Evolutionary conservation across 1,139 yeast species (phyloP), one percentile per base, ranked within the genome.

Genomic region (Suhomyces taliae): DNA sequence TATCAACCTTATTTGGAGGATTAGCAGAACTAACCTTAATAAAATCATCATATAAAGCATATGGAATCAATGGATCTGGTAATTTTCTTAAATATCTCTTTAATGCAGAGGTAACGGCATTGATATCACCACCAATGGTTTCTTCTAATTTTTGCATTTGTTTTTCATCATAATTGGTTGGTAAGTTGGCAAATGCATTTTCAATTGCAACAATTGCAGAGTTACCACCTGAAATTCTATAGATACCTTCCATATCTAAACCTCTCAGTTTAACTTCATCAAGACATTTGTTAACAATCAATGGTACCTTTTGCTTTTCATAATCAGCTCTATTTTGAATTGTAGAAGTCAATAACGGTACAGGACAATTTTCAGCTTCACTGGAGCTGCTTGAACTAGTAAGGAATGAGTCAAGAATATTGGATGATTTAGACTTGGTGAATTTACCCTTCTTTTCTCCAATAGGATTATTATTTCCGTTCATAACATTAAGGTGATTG

Each of bases 161-260:
- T 57, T 65, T 70, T 6, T 69, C 75, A 50, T 72, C 78, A 15
- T 59, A 58, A 40, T 57, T 61, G 3, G 65, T 53, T 1, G 64
- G 53, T 15, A 67, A 53, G 27, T 54, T 59, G 7, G 74, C 71
- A 61, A 80, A 78, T 5, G 76, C 75, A 49, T 65, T 70, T 53
- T 80, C 85, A 46, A 80, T 71, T 29, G 78, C 71, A 47, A 79
- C 84, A 53, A 89, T 82, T 45, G 90, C 89, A 11, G 93, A 82
- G 49, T 87, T 82, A 7, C 93, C 90, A 2, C 98, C 99, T 24
- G 95, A 87, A 54, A 91, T 87, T 57, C 99, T 78, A 69, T 93
- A 93, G 36, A 93, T 79, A 6, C 99, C 99, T 66, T 91, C 98
- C 62, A 76, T 70, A 41, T 76, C 82, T 56, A 88, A 62, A 8